Evolutionary conservation across 106 monocot species (phyloP).

Genomic region (Acorus gramineus): DNA sequence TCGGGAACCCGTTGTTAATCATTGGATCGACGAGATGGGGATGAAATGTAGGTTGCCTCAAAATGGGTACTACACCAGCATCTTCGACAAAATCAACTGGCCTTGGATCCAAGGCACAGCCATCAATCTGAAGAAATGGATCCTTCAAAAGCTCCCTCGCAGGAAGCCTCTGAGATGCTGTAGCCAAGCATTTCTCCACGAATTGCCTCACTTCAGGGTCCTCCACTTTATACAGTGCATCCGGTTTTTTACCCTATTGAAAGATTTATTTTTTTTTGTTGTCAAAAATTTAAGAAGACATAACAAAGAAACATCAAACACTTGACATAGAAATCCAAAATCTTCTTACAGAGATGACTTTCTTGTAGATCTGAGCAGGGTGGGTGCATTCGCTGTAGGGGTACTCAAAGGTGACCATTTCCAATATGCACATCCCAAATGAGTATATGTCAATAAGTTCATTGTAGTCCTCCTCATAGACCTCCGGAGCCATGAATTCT

Average conservation of each 20-base stretch:
- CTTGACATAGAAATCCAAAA: neutral
- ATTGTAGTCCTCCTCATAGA: constrained; percentile 91
- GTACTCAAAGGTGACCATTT: constrained; percentile 93
- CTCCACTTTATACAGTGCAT: constrained; percentile 57
- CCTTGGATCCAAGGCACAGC: neutral
- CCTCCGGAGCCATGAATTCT: constrained; percentile 97
- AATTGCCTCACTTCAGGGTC: constrained; percentile 71
- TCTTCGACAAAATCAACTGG: constrained; percentile 17
- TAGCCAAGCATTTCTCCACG: constrained; percentile 72
- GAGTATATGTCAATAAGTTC: constrained; percentile 94
- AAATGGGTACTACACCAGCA: neutral
- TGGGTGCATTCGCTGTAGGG: constrained; percentile 92
- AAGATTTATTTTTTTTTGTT: neutral
- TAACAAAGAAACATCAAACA: neutral
- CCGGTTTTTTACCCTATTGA: constrained; percentile 70
- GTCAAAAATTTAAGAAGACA: too few relatives aligned
- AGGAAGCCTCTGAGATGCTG: constrained; percentile 54
- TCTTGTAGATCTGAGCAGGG: constrained; percentile 93
- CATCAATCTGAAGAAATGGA: constrained; percentile 73
- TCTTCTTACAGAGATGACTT: constrained; percentile 64
- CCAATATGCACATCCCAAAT: constrained; percentile 91
- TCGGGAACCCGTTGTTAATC: too few relatives aligned
- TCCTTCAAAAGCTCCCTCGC: constrained; percentile 76
- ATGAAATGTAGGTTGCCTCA: constrained; percentile 29
- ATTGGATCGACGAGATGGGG: constrained; percentile 9